A percentile compares a stretch with the other conserved stretches of the same genome.
Evolutionary conservation across 1,284 basidiomycete genomes (phyloP).

Genomic region (Rhodotorula sp.): DNA sequence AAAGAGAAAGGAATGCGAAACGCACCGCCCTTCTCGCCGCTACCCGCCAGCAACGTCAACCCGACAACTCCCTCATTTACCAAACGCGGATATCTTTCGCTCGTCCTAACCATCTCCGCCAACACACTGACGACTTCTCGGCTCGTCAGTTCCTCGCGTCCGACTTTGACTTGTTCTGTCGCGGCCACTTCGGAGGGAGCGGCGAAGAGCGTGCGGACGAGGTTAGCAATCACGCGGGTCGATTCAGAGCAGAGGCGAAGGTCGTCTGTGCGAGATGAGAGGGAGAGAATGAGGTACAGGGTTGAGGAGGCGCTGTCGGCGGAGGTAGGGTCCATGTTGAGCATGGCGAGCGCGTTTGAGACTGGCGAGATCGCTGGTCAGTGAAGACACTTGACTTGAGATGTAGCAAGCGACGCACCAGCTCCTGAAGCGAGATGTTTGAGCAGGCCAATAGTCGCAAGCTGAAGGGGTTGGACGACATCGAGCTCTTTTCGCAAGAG

Average conservation of each 20-base stretch:
- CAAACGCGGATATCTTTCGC: constrained; percentile 75
- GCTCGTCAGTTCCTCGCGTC: neutral
- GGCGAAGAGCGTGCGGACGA: constrained; percentile 65
- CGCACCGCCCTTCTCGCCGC: constrained; percentile 46
- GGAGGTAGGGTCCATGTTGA: constrained; percentile 51
- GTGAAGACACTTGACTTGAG: neutral
- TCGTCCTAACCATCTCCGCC: constrained; percentile 69
- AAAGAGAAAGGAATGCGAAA: neutral
- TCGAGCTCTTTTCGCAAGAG: constrained; percentile 67
- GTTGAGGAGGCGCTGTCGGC: constrained; percentile 52
- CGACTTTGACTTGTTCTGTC: constrained; percentile 50
- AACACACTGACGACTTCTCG: constrained; percentile 60
- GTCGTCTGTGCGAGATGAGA: constrained; percentile 76
- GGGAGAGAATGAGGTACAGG: constrained; percentile 66
- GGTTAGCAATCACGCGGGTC: constrained; percentile 80
- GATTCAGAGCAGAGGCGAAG: constrained; percentile 82
- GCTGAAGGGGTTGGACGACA: constrained; percentile 79
- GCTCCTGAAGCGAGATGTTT: constrained; percentile 81
- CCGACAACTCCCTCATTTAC: constrained; percentile 87
- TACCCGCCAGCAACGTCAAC: constrained; percentile 68
- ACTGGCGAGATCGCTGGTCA: constrained; percentile 52
- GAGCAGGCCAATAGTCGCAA: constrained; percentile 78
- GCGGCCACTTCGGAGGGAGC: constrained; percentile 61
- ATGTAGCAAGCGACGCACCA: constrained; percentile 55
- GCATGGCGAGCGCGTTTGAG: constrained; percentile 56